Percentiles rank a stretch among this genome's conserved stretches.
Conservation (phyloP, 768 basidiomycete genomes). For the Tulasnella sp. region DNA sequence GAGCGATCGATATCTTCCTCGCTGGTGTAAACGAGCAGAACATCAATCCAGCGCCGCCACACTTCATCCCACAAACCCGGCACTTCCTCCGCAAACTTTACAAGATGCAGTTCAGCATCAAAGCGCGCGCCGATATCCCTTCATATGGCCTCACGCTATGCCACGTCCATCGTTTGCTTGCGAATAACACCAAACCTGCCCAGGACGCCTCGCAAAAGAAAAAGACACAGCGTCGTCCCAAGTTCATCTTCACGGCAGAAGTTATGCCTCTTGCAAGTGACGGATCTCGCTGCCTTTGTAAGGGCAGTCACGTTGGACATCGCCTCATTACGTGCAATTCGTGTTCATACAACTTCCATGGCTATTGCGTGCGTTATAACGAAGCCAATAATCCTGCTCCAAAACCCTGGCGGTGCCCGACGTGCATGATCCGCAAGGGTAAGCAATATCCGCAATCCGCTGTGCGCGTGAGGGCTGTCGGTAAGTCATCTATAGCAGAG, state of each 20-base stretch:
- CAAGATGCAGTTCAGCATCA: conserved; percentile 81
- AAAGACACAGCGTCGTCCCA: conserved; percentile 25
- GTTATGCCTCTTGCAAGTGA: conserved; percentile 21
- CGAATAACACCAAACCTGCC: conserved; percentile 32
- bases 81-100: conserved; percentile 90
- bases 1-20: conserved; percentile 74
- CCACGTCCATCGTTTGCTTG: conserved; percentile 74
- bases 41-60: conserved; percentile 3
- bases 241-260: conserved; percentile 26
- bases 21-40: conserved; percentile 48
- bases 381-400: neutral
- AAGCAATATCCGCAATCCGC: conserved; percentile 68
- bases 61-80: conserved; percentile 62
- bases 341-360: conserved; percentile 66
- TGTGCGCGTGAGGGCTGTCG: conserved; percentile 62
- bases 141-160: conserved; percentile 81
- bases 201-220: conserved; percentile 32
- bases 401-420: conserved; percentile 47
- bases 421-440: conserved; percentile 74
- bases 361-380: conserved; percentile 55
- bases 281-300: conserved; percentile 26
- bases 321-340: conserved; percentile 62
- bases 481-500: conserved; percentile 40
- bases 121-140: conserved; percentile 54
- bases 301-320: conserved; percentile 36